Percentiles rank a stretch among this genome's conserved stretches.
Conservation (phyloP, 2,329 filamentous ascomycete genomes). For the Colletotrichum simmondsii region DNA sequence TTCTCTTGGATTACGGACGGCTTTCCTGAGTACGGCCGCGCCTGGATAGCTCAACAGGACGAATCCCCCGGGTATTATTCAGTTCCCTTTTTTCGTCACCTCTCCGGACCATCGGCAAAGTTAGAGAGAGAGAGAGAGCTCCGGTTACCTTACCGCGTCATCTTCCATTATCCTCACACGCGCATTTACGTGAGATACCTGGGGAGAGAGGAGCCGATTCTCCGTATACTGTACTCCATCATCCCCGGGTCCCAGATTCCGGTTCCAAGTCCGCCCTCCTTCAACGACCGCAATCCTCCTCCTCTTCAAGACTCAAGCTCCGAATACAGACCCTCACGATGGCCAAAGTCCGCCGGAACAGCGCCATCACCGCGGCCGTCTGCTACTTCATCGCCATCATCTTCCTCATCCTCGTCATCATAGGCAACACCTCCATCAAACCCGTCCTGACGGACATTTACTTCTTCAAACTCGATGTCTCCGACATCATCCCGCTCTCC, state of each 20-base stretch:
- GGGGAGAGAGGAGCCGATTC: background rate
- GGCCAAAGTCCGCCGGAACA: conserved; percentile 66
- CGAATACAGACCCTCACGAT: conserved; percentile 2
- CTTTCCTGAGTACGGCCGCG: background rate
- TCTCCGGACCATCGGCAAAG: background rate
- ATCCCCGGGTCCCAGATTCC: background rate
- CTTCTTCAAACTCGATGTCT: conserved; percentile 86
- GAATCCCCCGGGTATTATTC: background rate
- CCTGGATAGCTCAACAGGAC: background rate
- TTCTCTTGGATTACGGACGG: background rate
- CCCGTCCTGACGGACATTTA: conserved; percentile 76
- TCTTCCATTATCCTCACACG: background rate
- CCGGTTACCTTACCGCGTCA: conserved; percentile 2
- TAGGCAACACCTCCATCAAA: conserved; percentile 77
- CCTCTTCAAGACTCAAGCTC: background rate
- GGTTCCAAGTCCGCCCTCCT: background rate
- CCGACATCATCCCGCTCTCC: conserved; percentile 81
- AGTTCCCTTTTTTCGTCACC: background rate
- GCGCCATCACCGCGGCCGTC: conserved; percentile 72
- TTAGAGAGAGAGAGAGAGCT: background rate
- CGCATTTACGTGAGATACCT: conserved; percentile 17
- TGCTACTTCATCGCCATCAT: conserved; percentile 80
- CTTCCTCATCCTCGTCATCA: conserved; percentile 82
- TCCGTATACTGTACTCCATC: background rate
- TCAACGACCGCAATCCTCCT: background rate